Evolutionary conservation across 495 filamentous ascomycete genomes (phyloP).

Genomic region (Ascodesmis nigricans): DNA sequence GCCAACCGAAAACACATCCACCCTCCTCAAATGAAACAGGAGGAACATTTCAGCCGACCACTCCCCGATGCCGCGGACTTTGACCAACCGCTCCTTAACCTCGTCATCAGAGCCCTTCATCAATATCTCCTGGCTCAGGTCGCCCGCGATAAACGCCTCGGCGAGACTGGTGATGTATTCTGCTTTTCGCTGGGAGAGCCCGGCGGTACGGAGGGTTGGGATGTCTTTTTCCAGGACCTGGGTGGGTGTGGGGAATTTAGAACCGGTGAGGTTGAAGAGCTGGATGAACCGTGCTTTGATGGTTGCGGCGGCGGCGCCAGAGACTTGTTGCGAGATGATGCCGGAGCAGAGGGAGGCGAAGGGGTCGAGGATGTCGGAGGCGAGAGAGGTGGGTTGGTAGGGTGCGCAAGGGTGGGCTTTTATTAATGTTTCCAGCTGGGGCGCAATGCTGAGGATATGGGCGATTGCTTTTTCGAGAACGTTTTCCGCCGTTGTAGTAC

Average conservation of each 20-base stretch:
- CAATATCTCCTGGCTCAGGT: slow-evolving; percentile 53
- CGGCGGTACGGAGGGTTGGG: slow-evolving; percentile 51
- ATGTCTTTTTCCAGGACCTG: slow-evolving; percentile 41
- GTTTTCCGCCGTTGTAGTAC: slow-evolving; percentile 48
- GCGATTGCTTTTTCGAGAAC: slow-evolving; percentile 57
- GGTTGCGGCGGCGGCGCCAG: slow-evolving; percentile 66
- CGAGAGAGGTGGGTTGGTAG: slow-evolving; percentile 62
- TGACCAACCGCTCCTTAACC: slow-evolving; percentile 55
- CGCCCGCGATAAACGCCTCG: slow-evolving; percentile 51
- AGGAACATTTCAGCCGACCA: slow-evolving; percentile 99
- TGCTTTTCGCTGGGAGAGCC: slow-evolving; percentile 76
- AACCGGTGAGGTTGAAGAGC: slow-evolving; percentile 34
- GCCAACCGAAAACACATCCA: slow-evolving; percentile 81
- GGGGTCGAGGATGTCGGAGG: slow-evolving; percentile 67
- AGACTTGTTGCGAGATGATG: slow-evolving; percentile 93
- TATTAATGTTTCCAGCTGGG: slow-evolving; percentile 49
- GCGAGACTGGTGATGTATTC: slow-evolving; percentile 80
- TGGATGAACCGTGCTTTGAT: slow-evolving; percentile 70
- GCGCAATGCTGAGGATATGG: slow-evolving; percentile 55
- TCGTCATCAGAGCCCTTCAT: slow-evolving; percentile 64
- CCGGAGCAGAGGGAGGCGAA: slow-evolving; percentile 61
- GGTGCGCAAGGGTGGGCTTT: slow-evolving; percentile 49
- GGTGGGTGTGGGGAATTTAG: slow-evolving; percentile 50
- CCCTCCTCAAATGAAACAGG: slow-evolving; percentile 70
- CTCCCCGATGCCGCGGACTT: slow-evolving; percentile 62